Percentiles rank a stretch among this genome's conserved stretches.
Conservation (phyloP, 768 basidiomycete genomes). For the Collybia sp. region DNA sequence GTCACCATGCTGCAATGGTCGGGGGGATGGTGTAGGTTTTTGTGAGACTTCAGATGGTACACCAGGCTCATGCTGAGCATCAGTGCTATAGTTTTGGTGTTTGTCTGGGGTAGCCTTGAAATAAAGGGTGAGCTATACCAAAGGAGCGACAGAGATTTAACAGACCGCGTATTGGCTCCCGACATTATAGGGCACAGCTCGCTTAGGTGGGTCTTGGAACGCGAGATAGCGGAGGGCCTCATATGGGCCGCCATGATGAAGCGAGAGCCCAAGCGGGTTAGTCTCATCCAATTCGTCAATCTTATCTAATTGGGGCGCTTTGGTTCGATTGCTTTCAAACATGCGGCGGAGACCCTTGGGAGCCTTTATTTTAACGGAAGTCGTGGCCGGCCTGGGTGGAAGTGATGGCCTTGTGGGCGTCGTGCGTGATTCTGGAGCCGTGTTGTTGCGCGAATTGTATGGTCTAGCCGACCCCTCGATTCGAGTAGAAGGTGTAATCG, state of each 20-base stretch:
- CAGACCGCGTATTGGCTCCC: slow-evolving; percentile 14
- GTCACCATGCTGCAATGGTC: too few species aligned
- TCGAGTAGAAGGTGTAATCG: neutral
- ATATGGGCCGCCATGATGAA: slow-evolving; percentile 76
- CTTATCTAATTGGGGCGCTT: slow-evolving; percentile 45
- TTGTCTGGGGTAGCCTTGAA: slow-evolving; percentile 1
- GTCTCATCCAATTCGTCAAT: slow-evolving; percentile 80
- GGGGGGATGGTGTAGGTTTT: too few species aligned
- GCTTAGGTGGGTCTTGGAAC: slow-evolving; percentile 13
- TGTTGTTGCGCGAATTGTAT: neutral
- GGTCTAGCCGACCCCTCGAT: neutral
- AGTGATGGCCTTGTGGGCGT: neutral
- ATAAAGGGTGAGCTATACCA: slow-evolving; percentile 5
- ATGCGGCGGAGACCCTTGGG: slow-evolving; percentile 9
- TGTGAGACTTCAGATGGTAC: too few species aligned
- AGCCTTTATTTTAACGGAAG: slow-evolving; percentile 4
- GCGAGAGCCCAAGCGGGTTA: slow-evolving; percentile 56
- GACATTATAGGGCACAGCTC: slow-evolving; percentile 17
- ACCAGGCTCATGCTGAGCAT: neutral
- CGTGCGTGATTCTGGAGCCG: neutral
- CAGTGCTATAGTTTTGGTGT: neutral
- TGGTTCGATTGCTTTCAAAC: slow-evolving; percentile 10
- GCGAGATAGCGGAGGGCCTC: slow-evolving; percentile 45
- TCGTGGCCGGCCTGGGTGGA: slow-evolving; percentile 9
- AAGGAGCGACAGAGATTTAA: neutral